Conservation (phyloP, 2,329 filamentous ascomycete genomes). For the Beauveria medogensis region DNA sequence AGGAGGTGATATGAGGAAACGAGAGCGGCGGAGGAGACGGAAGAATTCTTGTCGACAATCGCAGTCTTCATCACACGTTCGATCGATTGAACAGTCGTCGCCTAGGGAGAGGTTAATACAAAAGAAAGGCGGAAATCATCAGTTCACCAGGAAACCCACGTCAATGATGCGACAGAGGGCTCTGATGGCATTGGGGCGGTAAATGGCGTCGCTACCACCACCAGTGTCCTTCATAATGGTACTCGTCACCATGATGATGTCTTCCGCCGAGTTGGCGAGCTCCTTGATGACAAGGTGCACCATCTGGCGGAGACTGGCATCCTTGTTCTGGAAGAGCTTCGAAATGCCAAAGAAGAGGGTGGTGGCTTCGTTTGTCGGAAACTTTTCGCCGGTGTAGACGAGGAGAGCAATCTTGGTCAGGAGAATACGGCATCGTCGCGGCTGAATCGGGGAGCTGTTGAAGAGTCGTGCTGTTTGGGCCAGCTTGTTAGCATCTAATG, state of each 20-base stretch:
- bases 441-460: constrained; percentile 94
- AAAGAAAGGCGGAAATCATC: not conserved
- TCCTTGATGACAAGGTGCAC: constrained; percentile 98
- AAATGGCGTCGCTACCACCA: constrained; percentile 87
- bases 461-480: constrained; percentile 73
- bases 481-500: constrained; percentile 27
- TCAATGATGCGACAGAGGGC: constrained; percentile 95
- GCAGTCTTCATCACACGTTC: constrained; percentile 98
- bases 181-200: constrained; percentile 90
- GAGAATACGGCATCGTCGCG: constrained; percentile 93
- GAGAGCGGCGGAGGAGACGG: constrained; percentile 89
- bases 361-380: constrained; percentile 94
- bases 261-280: constrained; percentile 86
- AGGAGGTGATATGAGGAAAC: constrained; percentile 97
- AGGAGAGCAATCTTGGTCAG: constrained; percentile 95
- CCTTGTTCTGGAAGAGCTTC: constrained; percentile 99
- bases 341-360: constrained; percentile 98
- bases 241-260: constrained; percentile 99
- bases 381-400: constrained; percentile 93
- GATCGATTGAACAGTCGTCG: constrained; percentile 92
- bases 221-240: constrained; percentile 99
- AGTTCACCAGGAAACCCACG: constrained; percentile 43
- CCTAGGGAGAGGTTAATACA: constrained; percentile 42
- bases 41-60: constrained; percentile 98
- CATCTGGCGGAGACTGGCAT: constrained; percentile 96